A percentile compares a stretch with the other conserved stretches of the same genome.
These are phyloP conservation scores for Trichoderma brevicompactum DNA, from an alignment of 2,329 filamentous ascomycete genomes.

Conservation along the genomic window DNA sequence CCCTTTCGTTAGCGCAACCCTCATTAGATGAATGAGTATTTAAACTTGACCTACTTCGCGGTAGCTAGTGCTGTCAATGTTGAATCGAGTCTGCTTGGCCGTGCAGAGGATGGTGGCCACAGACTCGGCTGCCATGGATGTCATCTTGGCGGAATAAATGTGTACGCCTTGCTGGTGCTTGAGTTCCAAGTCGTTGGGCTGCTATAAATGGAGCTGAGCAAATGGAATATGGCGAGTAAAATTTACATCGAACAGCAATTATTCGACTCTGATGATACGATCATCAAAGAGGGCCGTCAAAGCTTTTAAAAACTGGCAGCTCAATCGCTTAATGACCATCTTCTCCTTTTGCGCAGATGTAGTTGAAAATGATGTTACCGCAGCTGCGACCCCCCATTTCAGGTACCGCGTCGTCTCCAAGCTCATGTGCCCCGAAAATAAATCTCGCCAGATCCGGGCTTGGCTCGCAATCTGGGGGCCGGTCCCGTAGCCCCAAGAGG, in stretches of 20 bases:
- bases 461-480: slow-evolving; percentile 2
- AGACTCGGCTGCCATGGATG: slow-evolving; percentile 55
- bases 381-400: not conserved
- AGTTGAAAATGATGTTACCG: not conserved
- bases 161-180: not conserved
- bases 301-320: no score
- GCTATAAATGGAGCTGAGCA: not conserved
- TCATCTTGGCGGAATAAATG: slow-evolving; percentile 42
- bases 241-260: not conserved
- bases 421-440: no score
- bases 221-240: not conserved
- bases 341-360: no score
- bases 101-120: slow-evolving; percentile 62
- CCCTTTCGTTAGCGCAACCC: not conserved
- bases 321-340: no score
- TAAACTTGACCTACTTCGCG: slow-evolving; percentile 54
- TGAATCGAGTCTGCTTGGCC: slow-evolving; percentile 70
- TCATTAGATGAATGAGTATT: not conserved
- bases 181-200: not conserved
- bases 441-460: not conserved
- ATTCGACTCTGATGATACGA: not conserved
- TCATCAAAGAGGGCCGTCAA: no score
- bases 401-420: not conserved
- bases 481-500: not conserved
- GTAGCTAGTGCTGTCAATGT: slow-evolving; percentile 59